Evolutionary conservation across 2,329 filamentous ascomycete species (phyloP).

Genomic region (Venturia carpophila): DNA sequence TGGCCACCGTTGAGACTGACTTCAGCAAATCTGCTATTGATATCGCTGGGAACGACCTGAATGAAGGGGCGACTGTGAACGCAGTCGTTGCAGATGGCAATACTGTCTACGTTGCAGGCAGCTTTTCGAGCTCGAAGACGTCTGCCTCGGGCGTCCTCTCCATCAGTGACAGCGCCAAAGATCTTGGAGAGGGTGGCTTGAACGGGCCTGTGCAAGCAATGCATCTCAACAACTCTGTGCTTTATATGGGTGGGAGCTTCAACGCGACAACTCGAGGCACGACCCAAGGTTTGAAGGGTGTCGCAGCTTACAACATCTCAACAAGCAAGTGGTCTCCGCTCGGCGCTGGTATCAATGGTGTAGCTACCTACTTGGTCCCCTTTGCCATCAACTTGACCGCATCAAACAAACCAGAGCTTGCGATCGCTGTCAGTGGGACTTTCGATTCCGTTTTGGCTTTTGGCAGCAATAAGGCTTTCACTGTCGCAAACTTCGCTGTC

Average conservation of each 20-base stretch:
- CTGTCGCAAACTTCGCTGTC: constrained; percentile 70
- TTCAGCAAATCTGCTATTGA: constrained; percentile 69
- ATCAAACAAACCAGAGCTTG: constrained; percentile 53
- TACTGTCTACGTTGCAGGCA: constrained; percentile 70
- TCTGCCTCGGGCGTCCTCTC: constrained; percentile 68
- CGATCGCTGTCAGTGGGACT: constrained; percentile 70
- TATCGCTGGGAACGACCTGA: constrained; percentile 63
- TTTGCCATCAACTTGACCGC: constrained; percentile 71
- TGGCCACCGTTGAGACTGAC: constrained; percentile 51
- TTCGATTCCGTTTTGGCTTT: constrained; percentile 69
- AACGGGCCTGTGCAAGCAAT: constrained; percentile 71
- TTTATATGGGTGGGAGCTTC: constrained; percentile 84
- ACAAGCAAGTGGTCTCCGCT: constrained; percentile 67
- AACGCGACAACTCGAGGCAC: constrained; percentile 59
- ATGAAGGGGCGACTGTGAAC: constrained; percentile 58
- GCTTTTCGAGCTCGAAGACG: constrained; percentile 59
- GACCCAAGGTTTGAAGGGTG: constrained; percentile 59
- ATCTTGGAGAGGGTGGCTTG: constrained; percentile 56
- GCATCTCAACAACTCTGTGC: constrained; percentile 53
- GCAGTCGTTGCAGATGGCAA: constrained; percentile 58
- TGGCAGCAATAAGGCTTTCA: constrained; percentile 50
- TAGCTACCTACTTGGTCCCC: constrained; percentile 65
- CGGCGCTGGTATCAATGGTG: constrained; percentile 77
- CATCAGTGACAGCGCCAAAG: constrained; percentile 55
- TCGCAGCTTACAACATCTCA: constrained; percentile 66